Base-by-base conservation (phyloP, 129 eudicot genomes). In the Solidago caesia region DNA sequence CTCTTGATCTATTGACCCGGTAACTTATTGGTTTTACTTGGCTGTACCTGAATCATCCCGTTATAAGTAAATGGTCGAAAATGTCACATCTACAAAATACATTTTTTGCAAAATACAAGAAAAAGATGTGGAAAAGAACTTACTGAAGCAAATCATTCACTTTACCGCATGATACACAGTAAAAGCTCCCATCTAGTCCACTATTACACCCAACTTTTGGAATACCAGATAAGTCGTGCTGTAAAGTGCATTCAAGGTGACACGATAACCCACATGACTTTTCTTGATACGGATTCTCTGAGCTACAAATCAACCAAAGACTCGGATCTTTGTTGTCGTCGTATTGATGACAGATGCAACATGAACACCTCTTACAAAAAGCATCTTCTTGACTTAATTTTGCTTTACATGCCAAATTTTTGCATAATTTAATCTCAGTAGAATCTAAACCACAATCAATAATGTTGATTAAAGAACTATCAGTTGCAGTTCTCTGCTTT, bases 251-350 rank as follows among this genome's bases (percentile, higher is more conserved):
- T 68, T 91, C 96, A 46, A 91, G 91, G 62, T 91, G 97, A 61
- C 92, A 84, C n/a, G 97, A 91, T 79, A 82, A 82, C 42, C 94
- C 89, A 80, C 97, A 91, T 15, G 96, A 85, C 47, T 77, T 74
- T 25, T 86, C 92, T 42, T 67, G 78, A 79, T 76, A 86, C 2
- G 87, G 92, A 67, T 77, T 75, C 68, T 91, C 97, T 43, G 97
- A 88, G 80, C 82, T 81, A 57, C 97, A 91, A 21, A 46, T 81
- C 76, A 91, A 64, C 97, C 97, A 91, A 64, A 91, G 84, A 81
- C 96, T 91, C 6, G 97, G 97, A 70, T 91, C 97, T 78, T 91
- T 91, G 65, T 91, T 88, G 42, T 91, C 97, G 84, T 91, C 97
- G 72, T 74, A 91, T 71, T 79, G 71, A 56, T 52, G 83, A 77